Evolutionary conservation across 805 yeast species (phyloP), one percentile per base, ranked within the genome.

Genomic region (Saccharomycopsis babjevae): DNA sequence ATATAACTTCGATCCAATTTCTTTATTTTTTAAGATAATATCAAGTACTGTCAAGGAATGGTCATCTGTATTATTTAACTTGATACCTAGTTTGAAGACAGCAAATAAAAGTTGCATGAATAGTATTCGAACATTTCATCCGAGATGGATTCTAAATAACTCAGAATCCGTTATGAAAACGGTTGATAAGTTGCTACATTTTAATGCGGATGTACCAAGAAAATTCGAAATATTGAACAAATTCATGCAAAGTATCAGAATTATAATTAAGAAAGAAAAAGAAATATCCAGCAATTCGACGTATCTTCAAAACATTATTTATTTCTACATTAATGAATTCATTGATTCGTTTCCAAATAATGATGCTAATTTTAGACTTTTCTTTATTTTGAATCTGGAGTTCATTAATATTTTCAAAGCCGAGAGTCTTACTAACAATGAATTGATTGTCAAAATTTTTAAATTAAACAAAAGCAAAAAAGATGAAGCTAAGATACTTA

Each of bases 341-440:
- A 25, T 52, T 10, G 54, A 50, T 34, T 16, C n/a, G 1, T n/a
- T 38, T 36, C 28, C 28, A 30, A 20, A 36, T 5, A 46, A 32
- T 50, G 56, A 42, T 22, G 32, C 13, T 10, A 15, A 25, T n/a
- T 40, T 34, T 7, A 25, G 15, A 16, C 15, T 16, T 11, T 34
- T 38, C 36, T 54, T 60, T 52, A 30, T 50, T 39, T 15, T 54
- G 20, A 18, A 30, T 18, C 30, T 28, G 40, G 63, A 61, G 22
- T 54, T 34, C 54, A 28, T 58, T 46, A 58, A 59, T 30, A 54
- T 52, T 15, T 54, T 57, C 20, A 38, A 57, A 25, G 54, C 56
- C 16, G 57, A 58, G 5, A 40, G 34, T 22, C 38, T 39, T 20
- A 15, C 18, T 15, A 25, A 30, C 15, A 28, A 34, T 32, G 59